These are phyloP conservation scores for Xylaria castorea DNA, from an alignment of 495 filamentous ascomycete genomes.

Conservation along the genomic window DNA sequence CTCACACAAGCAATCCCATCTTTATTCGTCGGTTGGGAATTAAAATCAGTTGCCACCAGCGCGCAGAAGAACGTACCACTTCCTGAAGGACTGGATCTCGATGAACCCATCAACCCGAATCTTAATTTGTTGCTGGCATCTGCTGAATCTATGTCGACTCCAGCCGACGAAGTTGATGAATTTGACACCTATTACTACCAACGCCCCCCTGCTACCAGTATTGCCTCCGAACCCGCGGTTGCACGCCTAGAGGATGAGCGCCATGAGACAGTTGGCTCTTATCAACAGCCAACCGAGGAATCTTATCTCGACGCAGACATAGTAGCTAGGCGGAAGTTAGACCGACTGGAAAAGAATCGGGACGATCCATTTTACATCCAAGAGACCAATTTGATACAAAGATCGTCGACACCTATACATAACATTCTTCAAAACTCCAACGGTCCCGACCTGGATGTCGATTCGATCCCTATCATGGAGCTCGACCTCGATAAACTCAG, in stretches of 20 bases:
- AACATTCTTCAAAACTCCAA: conserved; percentile 72
- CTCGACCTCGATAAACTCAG: conserved; percentile 69
- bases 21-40: conserved; percentile 81
- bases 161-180: conserved; percentile 63
- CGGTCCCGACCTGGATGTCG: conserved; percentile 81
- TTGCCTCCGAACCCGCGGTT: conserved; percentile 59
- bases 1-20: conserved; percentile 87
- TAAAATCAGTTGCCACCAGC: conserved; percentile 85
- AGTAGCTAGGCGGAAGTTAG: conserved; percentile 65
- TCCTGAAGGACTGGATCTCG: conserved; percentile 74
- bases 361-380: conserved; percentile 97
- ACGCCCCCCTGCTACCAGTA: conserved; percentile 48
- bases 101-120: conserved; percentile 80
- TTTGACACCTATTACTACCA: conserved; percentile 78
- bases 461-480: conserved; percentile 93
- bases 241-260: conserved; percentile 53
- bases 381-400: conserved; percentile 55
- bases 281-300: conserved; percentile 66
- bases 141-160: conserved; percentile 61
- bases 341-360: conserved; percentile 77
- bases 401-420: conserved; percentile 71
- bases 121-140: conserved; percentile 67
- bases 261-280: conserved; percentile 59
- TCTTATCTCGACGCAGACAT: conserved; percentile 69
- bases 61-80: conserved; percentile 89